Percentiles rank a stretch among this genome's conserved stretches.
These are phyloP conservation scores for Ophiostoma perfectum DNA, from an alignment of 2,329 filamentous ascomycete genomes.

Conservation along the genomic window DNA sequence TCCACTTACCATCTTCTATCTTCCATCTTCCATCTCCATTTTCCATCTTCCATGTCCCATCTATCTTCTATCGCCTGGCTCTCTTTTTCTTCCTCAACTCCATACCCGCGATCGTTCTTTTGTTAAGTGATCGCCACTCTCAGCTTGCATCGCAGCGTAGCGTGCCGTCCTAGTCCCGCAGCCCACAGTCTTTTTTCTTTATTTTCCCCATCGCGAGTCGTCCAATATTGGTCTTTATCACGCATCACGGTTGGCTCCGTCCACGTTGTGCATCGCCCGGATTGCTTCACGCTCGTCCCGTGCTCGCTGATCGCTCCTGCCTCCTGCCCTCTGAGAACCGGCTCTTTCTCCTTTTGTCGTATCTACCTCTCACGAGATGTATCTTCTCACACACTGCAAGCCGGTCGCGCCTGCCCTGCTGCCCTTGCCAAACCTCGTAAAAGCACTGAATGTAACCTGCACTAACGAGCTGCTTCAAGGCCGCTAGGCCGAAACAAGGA, in stretches of 20 bases:
- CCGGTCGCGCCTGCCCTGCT: no score
- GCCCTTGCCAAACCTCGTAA: slow-evolving; percentile 19
- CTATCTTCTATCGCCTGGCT: neutral
- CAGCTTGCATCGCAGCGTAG: slow-evolving; percentile 5
- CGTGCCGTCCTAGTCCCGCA: neutral
- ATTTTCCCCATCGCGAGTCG: neutral
- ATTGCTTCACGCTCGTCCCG: neutral
- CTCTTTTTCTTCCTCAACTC: neutral
- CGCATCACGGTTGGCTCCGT: neutral
- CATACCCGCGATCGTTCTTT: neutral
- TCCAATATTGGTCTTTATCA: neutral
- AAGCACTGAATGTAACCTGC: slow-evolving; percentile 20
- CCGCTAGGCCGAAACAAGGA: slow-evolving; percentile 23
- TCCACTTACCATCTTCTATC: neutral
- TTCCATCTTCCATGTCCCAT: neutral
- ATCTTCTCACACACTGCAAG: no score
- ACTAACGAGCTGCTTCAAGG: slow-evolving; percentile 15
- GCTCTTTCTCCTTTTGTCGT: no score
- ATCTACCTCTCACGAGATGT: no score
- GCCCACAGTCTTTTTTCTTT: neutral
- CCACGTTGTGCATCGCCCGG: no score
- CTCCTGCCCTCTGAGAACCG: neutral
- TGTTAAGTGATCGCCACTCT: slow-evolving; percentile 10
- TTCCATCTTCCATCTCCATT: neutral
- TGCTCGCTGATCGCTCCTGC: neutral